These are phyloP conservation scores for Suhomyces bolitotheri DNA, from an alignment of 1,139 yeast species.

Conservation along the genomic window DNA sequence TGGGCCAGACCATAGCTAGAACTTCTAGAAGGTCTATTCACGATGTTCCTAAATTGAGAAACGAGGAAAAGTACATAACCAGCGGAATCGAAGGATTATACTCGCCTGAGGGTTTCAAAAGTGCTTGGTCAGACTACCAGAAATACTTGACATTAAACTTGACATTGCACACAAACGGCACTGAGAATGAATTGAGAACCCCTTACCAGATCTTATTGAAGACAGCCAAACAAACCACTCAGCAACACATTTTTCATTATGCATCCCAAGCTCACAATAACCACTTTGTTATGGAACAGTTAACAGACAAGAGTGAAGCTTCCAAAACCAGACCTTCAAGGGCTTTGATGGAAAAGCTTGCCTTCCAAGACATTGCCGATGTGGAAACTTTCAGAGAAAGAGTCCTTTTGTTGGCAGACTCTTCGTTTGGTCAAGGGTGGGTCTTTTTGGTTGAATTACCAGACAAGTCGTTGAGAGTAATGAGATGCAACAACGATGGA, in stretches of 20 bases:
- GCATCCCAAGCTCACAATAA: constrained; percentile 94
- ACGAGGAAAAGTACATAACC: constrained; percentile 37
- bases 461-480: constrained; percentile 62
- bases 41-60: constrained; percentile 60
- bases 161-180: constrained; percentile 73
- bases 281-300: constrained; percentile 80
- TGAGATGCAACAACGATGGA: constrained; percentile 80
- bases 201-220: constrained; percentile 77
- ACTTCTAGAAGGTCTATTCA: constrained; percentile 47
- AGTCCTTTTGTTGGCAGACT: constrained; percentile 56
- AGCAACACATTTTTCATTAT: constrained; percentile 73
- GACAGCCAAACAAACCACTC: constrained; percentile 69
- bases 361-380: constrained; percentile 37
- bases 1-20: constrained; percentile 10
- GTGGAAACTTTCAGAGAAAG: constrained; percentile 56
- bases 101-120: constrained; percentile 63
- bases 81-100: constrained; percentile 74
- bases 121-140: constrained; percentile 85
- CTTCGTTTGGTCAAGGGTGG: constrained; percentile 78
- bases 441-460: constrained; percentile 77
- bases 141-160: constrained; percentile 64
- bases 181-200: constrained; percentile 72
- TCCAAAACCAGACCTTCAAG: constrained; percentile 48
- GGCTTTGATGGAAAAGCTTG: constrained; percentile 44
- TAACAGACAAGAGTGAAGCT: constrained; percentile 40